A percentile compares a stretch with the other conserved stretches of the same genome.
phyloP scores from a whole-genome alignment of 768 basidiomycete species.

The Daedalea quercina region DNA sequence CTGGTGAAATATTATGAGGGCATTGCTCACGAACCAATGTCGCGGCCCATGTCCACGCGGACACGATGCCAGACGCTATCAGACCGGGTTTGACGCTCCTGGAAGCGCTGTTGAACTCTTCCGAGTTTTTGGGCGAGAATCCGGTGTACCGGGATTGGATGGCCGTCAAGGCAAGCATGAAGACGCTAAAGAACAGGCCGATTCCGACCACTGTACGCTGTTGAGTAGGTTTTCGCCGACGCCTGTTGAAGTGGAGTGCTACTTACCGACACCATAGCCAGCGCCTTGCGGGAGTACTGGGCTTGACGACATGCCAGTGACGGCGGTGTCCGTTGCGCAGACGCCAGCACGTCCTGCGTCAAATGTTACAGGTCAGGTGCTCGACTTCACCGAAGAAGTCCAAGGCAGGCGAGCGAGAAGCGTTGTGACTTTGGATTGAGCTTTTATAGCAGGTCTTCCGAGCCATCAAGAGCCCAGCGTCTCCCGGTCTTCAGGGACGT shows the following conservation, averaged over 20 bases:
- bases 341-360: too few species aligned
- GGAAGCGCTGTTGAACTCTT: constrained; percentile 80
- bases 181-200: constrained; percentile 78
- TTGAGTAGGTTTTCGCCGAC: too few species aligned
- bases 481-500: not conserved
- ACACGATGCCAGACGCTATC: constrained; percentile 89
- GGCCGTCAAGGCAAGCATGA: constrained; percentile 74
- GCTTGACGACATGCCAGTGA: constrained; percentile 16
- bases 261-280: constrained; percentile 73
- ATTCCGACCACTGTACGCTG: constrained; percentile 53
- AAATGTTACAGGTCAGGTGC: not conserved
- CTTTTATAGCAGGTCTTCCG: not conserved
- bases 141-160: constrained; percentile 81
- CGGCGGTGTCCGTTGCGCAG: too few species aligned
- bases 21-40: constrained; percentile 43
- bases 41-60: constrained; percentile 89
- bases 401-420: not conserved
- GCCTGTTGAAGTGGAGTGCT: too few species aligned
- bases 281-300: constrained; percentile 70
- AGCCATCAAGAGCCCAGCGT: not conserved
- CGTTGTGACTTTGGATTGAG: not conserved
- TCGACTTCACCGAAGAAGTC: constrained; percentile 7
- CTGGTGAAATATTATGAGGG: not conserved
- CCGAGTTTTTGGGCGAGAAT: constrained; percentile 71
- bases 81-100: constrained; percentile 85